phyloP scores from a whole-genome alignment of 139 green algal species.

The Bryopsis sp. region DNA sequence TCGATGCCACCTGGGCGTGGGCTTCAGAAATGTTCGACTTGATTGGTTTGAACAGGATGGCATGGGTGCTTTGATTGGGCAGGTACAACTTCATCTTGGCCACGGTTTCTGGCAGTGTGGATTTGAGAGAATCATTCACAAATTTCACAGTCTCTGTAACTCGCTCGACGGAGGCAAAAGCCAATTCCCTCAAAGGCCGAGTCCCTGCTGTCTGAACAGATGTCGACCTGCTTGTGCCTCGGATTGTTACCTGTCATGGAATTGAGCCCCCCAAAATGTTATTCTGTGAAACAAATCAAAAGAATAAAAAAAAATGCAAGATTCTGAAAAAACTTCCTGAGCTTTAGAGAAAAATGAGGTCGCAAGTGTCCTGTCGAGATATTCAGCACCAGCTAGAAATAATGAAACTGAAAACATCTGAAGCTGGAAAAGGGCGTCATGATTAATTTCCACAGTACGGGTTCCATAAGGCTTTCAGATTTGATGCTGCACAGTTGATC shows the following conservation, averaged over 20 bases:
- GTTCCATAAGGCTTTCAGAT: no score
- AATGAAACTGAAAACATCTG: no score
- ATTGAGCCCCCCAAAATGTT: not conserved
- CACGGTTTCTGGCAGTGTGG: conserved; percentile 49
- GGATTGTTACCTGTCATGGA: not conserved
- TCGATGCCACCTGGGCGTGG: conserved; percentile 70
- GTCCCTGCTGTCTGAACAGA: not conserved
- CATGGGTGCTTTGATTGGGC: conserved; percentile 55
- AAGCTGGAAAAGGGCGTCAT: no score
- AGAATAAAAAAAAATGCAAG: no score
- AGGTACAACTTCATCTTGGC: conserved; percentile 79
- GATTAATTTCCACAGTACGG: no score
- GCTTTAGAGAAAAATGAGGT: no score
- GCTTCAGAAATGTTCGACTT: conserved; percentile 90
- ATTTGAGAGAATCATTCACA: conserved; percentile 63
- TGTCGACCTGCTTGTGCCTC: conserved; percentile 16
- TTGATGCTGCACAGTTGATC: no score
- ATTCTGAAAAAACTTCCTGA: no score
- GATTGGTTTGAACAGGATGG: conserved; percentile 75
- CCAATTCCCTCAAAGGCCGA: conserved; percentile 39
- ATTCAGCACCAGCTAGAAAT: no score
- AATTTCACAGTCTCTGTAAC: conserved; percentile 64
- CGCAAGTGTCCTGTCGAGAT: no score
- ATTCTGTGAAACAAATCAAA: not conserved
- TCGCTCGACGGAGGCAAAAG: conserved; percentile 78